Evolutionary conservation across 2,329 filamentous ascomycete genomes (phyloP), one percentile per base, ranked within the genome.

Genomic region (Pseudogymnoascus sp.): DNA sequence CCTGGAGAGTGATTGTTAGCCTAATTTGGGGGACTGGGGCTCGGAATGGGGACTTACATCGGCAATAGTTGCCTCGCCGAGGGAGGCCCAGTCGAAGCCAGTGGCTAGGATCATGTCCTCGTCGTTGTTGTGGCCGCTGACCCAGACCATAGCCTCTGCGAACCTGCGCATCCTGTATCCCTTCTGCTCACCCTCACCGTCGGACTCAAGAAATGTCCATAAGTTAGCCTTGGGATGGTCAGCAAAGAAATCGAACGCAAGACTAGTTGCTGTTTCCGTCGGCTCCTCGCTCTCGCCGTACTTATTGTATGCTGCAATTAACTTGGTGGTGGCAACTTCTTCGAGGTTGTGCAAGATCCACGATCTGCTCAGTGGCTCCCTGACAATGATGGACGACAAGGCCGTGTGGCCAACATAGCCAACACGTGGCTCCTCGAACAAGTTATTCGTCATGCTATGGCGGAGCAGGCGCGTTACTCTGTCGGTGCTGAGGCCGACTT

Each of bases 391-490:
- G 1, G 59, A 53, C 5, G 66, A 68, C 4, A 63, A 56, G 7
- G 68, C 68, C 3, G 75, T 79, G 65, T 80, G 78, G 2, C 74
- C 73, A 4, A 80, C 75, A 13, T 70, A 67, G 2, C 74, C 77
- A 3, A 70, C 65, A 13, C 69, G 62, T 0, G 75, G 76, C 67
- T 80, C 78, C 23, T 65, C 63, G 62, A 80, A 79, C 21, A 79
- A 67, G 50, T 73, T 72, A 64, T 76, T 76, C 0, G 73, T 71
- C 64, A 77, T 76, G 31, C 76, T 75, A 35, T 75, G 72, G 11
- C 77, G 76, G 23, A 78, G 53, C 0, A 79, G 65, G 21, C 77
- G 76, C 6, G 42, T 26, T 1, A 46, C 21, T n/a, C 21, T 11
- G 11, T 46, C 42, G 13, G 42, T 46, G 42, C 21, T 26, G 21